Percentiles rank a stretch among this genome's conserved stretches.
Evolutionary conservation across 2,329 filamentous ascomycete species (phyloP).

Genomic region (Fusarium sp.): DNA sequence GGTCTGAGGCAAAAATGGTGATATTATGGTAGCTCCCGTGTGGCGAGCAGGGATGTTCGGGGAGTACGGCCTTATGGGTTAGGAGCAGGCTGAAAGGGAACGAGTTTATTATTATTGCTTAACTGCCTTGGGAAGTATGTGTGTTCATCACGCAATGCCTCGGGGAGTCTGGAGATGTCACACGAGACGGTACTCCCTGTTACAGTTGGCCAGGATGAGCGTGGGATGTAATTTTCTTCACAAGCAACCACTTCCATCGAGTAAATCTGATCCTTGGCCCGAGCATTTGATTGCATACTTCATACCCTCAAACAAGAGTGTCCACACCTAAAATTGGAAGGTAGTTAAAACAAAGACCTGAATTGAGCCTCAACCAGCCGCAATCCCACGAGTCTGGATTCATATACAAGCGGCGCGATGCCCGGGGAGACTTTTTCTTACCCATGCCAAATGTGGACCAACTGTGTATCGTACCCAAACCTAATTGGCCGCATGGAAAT

Average conservation of each 20-base stretch:
- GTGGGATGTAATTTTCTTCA: constrained; percentile 13
- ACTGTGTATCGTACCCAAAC: not conserved
- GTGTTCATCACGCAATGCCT: constrained; percentile 6
- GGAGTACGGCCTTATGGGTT: constrained; percentile 35
- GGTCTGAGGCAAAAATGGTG: constrained; percentile 25
- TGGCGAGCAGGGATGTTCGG: constrained; percentile 25
- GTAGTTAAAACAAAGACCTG: constrained; percentile 22
- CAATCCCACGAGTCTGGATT: constrained; percentile 23
- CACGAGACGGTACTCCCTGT: constrained; percentile 1
- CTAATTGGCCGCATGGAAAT: constrained; percentile 29
- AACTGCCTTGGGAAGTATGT: not conserved
- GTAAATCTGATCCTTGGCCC: not conserved
- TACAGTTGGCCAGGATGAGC: not conserved
- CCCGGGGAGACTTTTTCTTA: constrained; percentile 16
- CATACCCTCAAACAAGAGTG: not conserved
- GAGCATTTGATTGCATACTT: not conserved
- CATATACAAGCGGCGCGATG: constrained; percentile 21
- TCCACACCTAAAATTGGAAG: constrained; percentile 22
- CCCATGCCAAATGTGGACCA: constrained; percentile 31
- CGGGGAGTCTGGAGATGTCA: constrained; percentile 18
- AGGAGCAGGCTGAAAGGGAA: not conserved
- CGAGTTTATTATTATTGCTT: not conserved
- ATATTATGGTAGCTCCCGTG: not conserved
- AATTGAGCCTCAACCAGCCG: constrained; percentile 13
- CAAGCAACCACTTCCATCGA: not conserved